phyloP scores from a whole-genome alignment of 140 eudicot genomes.

The Flaveria floridana region DNA sequence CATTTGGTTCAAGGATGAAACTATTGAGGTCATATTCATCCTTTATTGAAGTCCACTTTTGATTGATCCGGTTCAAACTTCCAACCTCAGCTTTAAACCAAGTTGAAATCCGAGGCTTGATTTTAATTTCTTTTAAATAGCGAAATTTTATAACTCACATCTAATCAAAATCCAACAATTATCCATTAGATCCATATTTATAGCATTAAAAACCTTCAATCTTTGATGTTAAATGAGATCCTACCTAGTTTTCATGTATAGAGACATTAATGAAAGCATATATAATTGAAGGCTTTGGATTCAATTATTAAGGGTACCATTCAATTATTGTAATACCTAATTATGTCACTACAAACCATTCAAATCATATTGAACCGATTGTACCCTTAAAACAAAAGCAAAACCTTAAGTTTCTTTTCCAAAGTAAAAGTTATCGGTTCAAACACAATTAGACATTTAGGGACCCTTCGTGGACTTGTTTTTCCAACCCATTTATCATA shows the following conservation, averaged over 20 bases:
- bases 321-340: conserved; percentile 27
- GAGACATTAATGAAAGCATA: conserved; percentile 9
- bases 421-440: conserved; percentile 30
- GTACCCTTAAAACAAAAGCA: conserved; percentile 32
- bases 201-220: conserved; percentile 7
- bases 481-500: conserved; percentile 22
- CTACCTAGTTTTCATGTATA: conserved; percentile 8
- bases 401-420: conserved; percentile 33
- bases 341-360: conserved; percentile 29
- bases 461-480: conserved; percentile 28
- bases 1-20: no score
- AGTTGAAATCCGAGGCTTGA: not conserved
- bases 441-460: conserved; percentile 33
- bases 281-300: conserved; percentile 27
- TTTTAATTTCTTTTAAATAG: not conserved
- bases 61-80: no score
- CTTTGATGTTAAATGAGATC: conserved; percentile 21
- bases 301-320: conserved; percentile 36
- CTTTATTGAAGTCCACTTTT: no score
- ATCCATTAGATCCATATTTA: not conserved
- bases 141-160: no score
- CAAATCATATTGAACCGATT: conserved; percentile 28
- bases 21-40: no score
- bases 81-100: no score
- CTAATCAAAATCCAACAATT: not conserved